Conservation (phyloP, 345 rosid species). For the Eucalyptus albens region DNA sequence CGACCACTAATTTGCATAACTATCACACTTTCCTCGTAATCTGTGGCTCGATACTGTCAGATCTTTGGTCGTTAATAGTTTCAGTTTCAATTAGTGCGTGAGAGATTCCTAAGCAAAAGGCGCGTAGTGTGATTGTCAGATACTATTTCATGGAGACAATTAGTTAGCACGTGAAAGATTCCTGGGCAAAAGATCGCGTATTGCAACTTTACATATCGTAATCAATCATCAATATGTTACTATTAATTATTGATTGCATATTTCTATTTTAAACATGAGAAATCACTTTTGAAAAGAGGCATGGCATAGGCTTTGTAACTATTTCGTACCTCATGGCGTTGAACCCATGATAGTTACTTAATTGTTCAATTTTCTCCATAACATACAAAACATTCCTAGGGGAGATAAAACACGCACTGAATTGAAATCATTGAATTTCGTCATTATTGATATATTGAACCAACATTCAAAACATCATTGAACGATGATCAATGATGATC, state of each 20-base stretch:
- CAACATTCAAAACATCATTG: neutral
- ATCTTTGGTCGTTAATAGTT: rapidly evolving
- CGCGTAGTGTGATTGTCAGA: neutral
- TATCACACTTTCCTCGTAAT: neutral
- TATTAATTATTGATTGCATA: neutral
- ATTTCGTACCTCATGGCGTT: neutral
- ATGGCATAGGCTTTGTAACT: neutral
- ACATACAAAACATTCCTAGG: neutral
- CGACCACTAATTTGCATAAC: neutral
- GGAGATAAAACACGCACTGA: neutral
- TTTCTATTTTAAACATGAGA: neutral
- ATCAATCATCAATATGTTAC: neutral
- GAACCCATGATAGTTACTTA: neutral
- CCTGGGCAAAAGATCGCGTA: neutral
- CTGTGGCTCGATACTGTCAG: rapidly evolving
- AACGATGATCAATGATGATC: neutral
- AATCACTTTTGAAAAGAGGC: neutral
- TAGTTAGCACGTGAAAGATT: neutral
- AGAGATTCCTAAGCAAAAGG: neutral
- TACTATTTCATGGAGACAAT: neutral
- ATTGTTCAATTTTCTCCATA: neutral
- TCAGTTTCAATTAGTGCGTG: neutral
- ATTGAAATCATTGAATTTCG: neutral
- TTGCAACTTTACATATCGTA: neutral
- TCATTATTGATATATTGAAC: neutral